These are phyloP conservation scores for Macrophomina phaseolina DNA, from an alignment of 2,329 filamentous ascomycete genomes.

Conservation along the genomic window DNA sequence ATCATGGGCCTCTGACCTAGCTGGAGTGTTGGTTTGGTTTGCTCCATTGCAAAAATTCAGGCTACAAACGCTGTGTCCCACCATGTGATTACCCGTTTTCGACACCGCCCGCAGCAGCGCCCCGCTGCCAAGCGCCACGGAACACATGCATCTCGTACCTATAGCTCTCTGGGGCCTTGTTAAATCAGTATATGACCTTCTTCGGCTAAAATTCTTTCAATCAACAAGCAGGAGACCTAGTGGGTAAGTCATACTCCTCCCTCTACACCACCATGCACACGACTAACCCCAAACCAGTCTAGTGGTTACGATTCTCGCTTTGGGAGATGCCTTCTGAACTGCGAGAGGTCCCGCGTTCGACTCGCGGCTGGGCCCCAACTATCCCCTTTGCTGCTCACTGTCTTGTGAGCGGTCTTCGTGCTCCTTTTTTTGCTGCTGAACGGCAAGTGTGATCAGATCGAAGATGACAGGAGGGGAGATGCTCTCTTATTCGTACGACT, in stretches of 20 bases:
- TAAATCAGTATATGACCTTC: too few species aligned
- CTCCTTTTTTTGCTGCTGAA: neutral
- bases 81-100: neutral
- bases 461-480: too few species aligned
- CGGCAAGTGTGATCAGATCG: neutral
- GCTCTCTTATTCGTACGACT: too few species aligned
- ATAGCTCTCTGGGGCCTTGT: too few species aligned
- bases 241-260: constrained; percentile 11
- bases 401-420: neutral
- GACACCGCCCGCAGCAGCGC: neutral
- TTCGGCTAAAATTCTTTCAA: neutral
- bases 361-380: constrained; percentile 12
- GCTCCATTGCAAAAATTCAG: neutral
- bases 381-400: neutral
- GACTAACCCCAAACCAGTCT: constrained; percentile 17
- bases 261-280: neutral
- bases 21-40: neutral
- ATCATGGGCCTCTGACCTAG: too few species aligned
- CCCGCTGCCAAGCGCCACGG: too few species aligned
- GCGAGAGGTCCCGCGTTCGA: constrained; percentile 21
- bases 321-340: constrained; percentile 4
- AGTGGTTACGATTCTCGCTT: constrained; percentile 25
- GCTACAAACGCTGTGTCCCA: neutral
- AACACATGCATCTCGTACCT: too few species aligned
- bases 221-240: constrained; percentile 2